Percentiles rank a stretch among this genome's conserved stretches.
Evolutionary conservation across 331 rosid genomes (phyloP).

Genomic region (Quercus lobata): DNA sequence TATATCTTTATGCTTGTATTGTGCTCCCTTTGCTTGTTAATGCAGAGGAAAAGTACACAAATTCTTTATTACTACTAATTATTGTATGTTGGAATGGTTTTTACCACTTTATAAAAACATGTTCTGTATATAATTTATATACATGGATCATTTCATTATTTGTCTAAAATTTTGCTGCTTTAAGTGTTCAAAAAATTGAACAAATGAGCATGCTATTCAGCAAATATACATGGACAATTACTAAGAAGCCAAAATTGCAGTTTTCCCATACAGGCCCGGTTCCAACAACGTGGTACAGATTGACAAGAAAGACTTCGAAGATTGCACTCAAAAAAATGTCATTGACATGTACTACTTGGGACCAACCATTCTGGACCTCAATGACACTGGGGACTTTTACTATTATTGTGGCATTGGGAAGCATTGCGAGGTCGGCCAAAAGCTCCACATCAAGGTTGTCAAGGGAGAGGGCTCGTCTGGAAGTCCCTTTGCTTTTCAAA

Average conservation of each 20-base stretch:
- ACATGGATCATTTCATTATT: no score
- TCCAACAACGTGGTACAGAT: slow-evolving; percentile 42
- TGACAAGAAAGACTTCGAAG: slow-evolving; percentile 26
- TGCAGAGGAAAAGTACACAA: no score
- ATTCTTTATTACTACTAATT: no score
- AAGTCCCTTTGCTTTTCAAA: slow-evolving; percentile 8
- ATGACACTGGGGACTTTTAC: slow-evolving; percentile 43
- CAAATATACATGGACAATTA: not conserved
- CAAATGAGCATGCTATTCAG: no score
- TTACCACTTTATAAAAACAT: no score
- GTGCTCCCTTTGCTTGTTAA: no score
- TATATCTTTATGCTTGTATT: no score
- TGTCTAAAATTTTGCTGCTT: no score
- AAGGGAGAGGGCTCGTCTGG: slow-evolving; percentile 31
- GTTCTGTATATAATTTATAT: no score
- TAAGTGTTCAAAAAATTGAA: no score
- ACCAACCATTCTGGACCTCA: slow-evolving; percentile 30
- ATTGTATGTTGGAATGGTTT: no score
- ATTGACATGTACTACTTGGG: slow-evolving; percentile 34
- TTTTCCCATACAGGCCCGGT: slow-evolving; percentile 44
- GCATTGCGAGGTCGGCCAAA: slow-evolving; percentile 75
- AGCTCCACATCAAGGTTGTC: slow-evolving; percentile 41
- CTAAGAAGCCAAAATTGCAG: slow-evolving; percentile 30
- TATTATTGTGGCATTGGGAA: slow-evolving; percentile 55
- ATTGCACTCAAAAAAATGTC: slow-evolving; percentile 28